phyloP scores from a whole-genome alignment of 768 basidiomycete species.

The Tricholomella constricta region DNA sequence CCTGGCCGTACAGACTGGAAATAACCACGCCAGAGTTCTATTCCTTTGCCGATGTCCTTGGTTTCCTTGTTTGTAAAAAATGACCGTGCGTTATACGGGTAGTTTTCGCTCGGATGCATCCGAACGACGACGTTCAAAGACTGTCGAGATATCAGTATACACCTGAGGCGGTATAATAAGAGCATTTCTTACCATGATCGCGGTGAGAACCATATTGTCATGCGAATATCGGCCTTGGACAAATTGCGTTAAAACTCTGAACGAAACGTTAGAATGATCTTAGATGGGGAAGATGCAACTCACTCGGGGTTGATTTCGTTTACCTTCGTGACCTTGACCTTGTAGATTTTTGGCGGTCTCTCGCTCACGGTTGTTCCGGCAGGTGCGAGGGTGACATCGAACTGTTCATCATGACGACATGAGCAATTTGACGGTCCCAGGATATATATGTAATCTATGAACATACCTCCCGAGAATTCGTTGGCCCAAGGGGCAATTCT shows the following conservation, averaged over 20 bases:
- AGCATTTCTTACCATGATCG: conserved; percentile 57
- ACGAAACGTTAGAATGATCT: background rate
- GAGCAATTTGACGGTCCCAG: background rate
- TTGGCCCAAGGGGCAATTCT: conserved; percentile 9
- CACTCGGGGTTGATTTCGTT: conserved; percentile 54
- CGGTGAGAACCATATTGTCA: conserved; percentile 62
- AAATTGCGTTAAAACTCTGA: conserved; percentile 64
- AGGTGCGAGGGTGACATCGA: conserved; percentile 37
- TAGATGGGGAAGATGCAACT: background rate
- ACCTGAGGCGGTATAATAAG: background rate
- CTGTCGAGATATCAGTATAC: conserved; percentile 32
- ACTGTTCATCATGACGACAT: conserved; percentile 4
- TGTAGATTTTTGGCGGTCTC: conserved; percentile 51
- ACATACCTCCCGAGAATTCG: conserved; percentile 8
- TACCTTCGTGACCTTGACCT: conserved; percentile 55
- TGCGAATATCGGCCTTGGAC: conserved; percentile 64
- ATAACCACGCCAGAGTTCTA: conserved; percentile 77
- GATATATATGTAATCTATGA: background rate
- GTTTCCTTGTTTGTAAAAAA: conserved; percentile 67
- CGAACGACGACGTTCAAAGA: conserved; percentile 75
- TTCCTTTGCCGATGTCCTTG: conserved; percentile 56
- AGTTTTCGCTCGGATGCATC: conserved; percentile 68
- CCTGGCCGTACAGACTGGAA: conserved; percentile 79
- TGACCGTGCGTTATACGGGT: conserved; percentile 73
- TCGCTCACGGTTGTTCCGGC: conserved; percentile 33